Evolutionary conservation across 169 alveolate genomes (phyloP).

Genomic region (Babesia ovis): DNA sequence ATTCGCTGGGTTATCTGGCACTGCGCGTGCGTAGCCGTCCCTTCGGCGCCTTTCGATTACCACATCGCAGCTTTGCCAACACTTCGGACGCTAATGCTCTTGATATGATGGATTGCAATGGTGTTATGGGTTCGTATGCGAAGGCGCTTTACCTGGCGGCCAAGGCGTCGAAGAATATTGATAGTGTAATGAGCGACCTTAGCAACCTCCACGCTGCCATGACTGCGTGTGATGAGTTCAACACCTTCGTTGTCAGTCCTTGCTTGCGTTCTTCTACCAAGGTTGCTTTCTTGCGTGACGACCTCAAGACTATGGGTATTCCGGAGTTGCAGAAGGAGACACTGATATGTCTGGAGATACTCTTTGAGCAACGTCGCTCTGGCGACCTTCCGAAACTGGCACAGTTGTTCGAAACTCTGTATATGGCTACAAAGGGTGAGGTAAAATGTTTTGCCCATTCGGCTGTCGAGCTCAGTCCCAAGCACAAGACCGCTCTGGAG

Average conservation of each 20-base stretch:
- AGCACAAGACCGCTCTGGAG: constrained; percentile 31
- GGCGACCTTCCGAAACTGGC: constrained; percentile 36
- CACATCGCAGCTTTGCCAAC: constrained; percentile 13
- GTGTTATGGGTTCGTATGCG: constrained; percentile 69
- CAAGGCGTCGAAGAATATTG: constrained; percentile 40
- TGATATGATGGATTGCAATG: constrained; percentile 51
- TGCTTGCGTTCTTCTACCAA: constrained; percentile 48
- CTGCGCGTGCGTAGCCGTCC: constrained; percentile 3
- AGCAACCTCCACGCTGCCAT: constrained; percentile 26
- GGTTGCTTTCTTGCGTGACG: constrained; percentile 53
- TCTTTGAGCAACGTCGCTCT: constrained; percentile 58
- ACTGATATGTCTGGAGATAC: constrained; percentile 48
- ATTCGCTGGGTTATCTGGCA: background rate
- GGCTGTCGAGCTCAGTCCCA: constrained; percentile 38
- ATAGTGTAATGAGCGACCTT: constrained; percentile 56
- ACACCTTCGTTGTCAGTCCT: constrained; percentile 43
- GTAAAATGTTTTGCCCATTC: constrained; percentile 55
- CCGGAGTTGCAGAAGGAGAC: constrained; percentile 55
- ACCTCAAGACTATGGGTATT: constrained; percentile 29
- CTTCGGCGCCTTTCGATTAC: background rate
- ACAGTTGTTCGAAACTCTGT: constrained; percentile 54
- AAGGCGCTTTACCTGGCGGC: constrained; percentile 63
- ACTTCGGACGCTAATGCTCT: constrained; percentile 10
- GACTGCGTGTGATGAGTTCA: constrained; percentile 40
- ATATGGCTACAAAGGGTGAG: constrained; percentile 52